phyloP scores from a whole-genome alignment of 2,329 filamentous ascomycete species.

The Amphichorda felina region DNA sequence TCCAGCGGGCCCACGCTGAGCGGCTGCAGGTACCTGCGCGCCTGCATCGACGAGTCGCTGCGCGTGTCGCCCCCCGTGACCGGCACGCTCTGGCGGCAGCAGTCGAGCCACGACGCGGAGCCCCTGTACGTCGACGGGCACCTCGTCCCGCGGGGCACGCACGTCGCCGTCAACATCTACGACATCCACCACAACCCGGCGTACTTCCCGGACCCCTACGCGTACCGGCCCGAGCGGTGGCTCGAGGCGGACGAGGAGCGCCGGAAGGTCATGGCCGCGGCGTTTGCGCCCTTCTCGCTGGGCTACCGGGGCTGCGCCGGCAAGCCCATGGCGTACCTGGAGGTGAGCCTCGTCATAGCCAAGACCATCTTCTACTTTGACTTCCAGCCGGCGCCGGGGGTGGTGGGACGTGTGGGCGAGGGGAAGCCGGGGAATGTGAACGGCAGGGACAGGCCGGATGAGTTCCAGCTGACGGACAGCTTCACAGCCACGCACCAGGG shows the following conservation, averaged over 20 bases:
- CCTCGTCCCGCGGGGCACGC: constrained; percentile 6
- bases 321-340: constrained; percentile 5
- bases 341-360: constrained; percentile 3
- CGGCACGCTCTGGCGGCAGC: constrained; percentile 7
- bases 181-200: constrained; percentile 7
- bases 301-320: constrained; percentile 4
- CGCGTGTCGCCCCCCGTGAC: constrained; percentile 8
- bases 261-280: constrained; percentile 16
- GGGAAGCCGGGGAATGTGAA: no score
- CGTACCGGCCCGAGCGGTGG: constrained; percentile 6
- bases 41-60: constrained; percentile 21
- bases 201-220: constrained; percentile 5
- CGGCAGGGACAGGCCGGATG: no score
- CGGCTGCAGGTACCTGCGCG: constrained; percentile 23
- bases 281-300: constrained; percentile 3
- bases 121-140: constrained; percentile 6
- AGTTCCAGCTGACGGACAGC: no score
- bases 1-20: constrained; percentile 16
- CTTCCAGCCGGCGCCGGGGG: constrained; percentile 1
- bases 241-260: constrained; percentile 8
- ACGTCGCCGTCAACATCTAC: constrained; percentile 9
- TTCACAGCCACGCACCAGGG: no score
- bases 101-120: constrained; percentile 6
- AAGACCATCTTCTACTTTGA: constrained; percentile 4
- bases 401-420: neutral